Conservation (phyloP, 331 rosid species). For the Arachis monticola region DNA sequence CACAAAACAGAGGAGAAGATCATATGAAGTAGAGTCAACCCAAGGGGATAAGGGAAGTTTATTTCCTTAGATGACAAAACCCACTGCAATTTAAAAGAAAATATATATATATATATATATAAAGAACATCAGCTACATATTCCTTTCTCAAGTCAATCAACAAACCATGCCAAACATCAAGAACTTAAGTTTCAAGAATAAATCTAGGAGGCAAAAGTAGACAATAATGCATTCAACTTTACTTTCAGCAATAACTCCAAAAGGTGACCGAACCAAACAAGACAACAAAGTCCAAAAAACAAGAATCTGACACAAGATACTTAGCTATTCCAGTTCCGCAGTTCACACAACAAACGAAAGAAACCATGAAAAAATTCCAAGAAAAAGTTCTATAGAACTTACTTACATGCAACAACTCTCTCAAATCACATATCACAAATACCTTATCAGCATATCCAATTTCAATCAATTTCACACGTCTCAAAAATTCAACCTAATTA, state of each 20-base stretch:
- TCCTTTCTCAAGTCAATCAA: slow-evolving; percentile 29
- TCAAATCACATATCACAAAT: slow-evolving; percentile 10
- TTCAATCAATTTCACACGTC: slow-evolving; percentile 25
- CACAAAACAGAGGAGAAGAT: slow-evolving; percentile 93
- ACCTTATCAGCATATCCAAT: slow-evolving; percentile 16
- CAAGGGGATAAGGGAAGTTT: slow-evolving; percentile 97
- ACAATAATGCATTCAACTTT: slow-evolving; percentile 26
- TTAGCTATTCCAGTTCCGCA: slow-evolving; percentile 1
- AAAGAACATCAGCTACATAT: slow-evolving; percentile 40
- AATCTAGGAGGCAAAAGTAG: not conserved
- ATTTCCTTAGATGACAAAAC: slow-evolving; percentile 96
- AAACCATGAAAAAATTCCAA: not conserved
- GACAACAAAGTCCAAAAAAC: slow-evolving; percentile 31
- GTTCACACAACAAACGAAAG: not conserved
- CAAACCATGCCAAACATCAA: not conserved
- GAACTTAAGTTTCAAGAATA: not conserved
- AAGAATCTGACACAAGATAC: slow-evolving; percentile 35
- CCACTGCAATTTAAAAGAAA: slow-evolving; percentile 64
- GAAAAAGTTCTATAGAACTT: not conserved
- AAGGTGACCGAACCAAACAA: slow-evolving; percentile 22
- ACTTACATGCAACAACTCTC: slow-evolving; percentile 26
- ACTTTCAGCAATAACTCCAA: slow-evolving; percentile 33
- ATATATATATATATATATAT: slow-evolving; percentile 27
- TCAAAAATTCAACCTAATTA: slow-evolving; percentile 10
- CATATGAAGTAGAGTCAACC: slow-evolving; percentile 97